These are phyloP conservation scores for Talaromyces stipitatus DNA, from an alignment of 495 filamentous ascomycete genomes.

Conservation along the genomic window DNA sequence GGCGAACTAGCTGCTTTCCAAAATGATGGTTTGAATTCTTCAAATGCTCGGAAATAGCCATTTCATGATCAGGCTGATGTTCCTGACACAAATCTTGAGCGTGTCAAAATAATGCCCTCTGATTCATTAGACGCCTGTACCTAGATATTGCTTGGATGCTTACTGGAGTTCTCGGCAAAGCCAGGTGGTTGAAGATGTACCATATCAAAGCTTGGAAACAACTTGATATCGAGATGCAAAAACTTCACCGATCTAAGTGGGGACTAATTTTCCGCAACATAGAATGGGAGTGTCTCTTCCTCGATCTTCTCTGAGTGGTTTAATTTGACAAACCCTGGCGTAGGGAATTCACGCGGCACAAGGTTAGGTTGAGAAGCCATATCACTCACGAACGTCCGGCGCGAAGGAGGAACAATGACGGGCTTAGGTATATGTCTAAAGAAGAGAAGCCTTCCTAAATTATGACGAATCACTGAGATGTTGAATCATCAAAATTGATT, in stretches of 20 bases:
- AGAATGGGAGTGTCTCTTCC: slow-evolving; percentile 36
- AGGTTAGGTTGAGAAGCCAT: slow-evolving; percentile 4
- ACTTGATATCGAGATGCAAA: slow-evolving; percentile 33
- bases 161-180: slow-evolving; percentile 37
- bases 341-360: slow-evolving; percentile 8
- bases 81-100: slow-evolving; percentile 24
- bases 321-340: slow-evolving; percentile 9
- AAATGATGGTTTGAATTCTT: slow-evolving; percentile 14
- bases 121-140: slow-evolving; percentile 2
- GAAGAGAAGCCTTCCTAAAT: background rate
- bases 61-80: slow-evolving; percentile 18
- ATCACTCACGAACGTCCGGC: background rate
- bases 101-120: slow-evolving; percentile 24
- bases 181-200: slow-evolving; percentile 45
- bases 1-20: slow-evolving; percentile 24
- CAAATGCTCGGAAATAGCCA: slow-evolving; percentile 26
- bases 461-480: background rate
- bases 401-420: background rate
- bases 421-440: background rate
- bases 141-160: slow-evolving; percentile 9
- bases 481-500: background rate
- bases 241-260: slow-evolving; percentile 37
- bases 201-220: slow-evolving; percentile 40
- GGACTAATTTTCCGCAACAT: slow-evolving; percentile 26
- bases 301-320: slow-evolving; percentile 18